Base-by-base conservation (phyloP, 2,329 filamentous ascomycete species). In the Chrysoporthe cubensis region DNA sequence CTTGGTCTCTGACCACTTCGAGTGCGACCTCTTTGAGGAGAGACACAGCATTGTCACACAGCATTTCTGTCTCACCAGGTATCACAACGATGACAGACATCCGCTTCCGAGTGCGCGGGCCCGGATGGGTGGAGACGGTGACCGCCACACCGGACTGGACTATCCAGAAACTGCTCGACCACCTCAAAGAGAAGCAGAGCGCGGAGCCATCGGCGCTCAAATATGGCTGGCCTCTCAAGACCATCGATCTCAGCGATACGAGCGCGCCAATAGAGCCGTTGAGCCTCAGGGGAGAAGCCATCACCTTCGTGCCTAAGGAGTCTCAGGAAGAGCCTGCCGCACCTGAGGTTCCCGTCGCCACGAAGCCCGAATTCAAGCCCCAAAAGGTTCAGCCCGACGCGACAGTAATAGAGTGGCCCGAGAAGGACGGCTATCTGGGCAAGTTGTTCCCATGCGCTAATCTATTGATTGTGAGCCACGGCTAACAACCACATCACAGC, bases 221-320 rank as follows among this genome's bases (percentile, higher is more conserved):
- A 82, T 93, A 91, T 79, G 93, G 93, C 46, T 97, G 91, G 74
- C 95, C 95, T 0, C 90, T 92, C 34, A 88, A 90, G 75, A 82
- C 88, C 0, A 84, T 98, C 18, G 83, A 88, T 46, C 81, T 90
- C 11, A 83, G 86, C 42, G 82, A 87, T 67, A 77, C 79, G 71
- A 75, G 78, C 77, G 43, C 85, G 80, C 70, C 80, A 74, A 71
- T 85, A 87, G 73, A 82, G 76, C 81, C 78, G 32, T 78, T 83
- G 14, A 83, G 80, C 54, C 80, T 84, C 54, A 81, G 82, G 68
- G 82, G 81, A 58, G 85, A 86, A 73, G 84, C 79, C 7, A 77
- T 87, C 3, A 85, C 84, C 4, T 77, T 87, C 21, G 82, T 84
- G 2, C 81, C 83, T 1, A 69, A 75, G 43, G 82, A 84, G 71